These are phyloP conservation scores for Yamadazyma diospyri DNA, from an alignment of 1,139 yeast genomes.

Conservation along the genomic window DNA sequence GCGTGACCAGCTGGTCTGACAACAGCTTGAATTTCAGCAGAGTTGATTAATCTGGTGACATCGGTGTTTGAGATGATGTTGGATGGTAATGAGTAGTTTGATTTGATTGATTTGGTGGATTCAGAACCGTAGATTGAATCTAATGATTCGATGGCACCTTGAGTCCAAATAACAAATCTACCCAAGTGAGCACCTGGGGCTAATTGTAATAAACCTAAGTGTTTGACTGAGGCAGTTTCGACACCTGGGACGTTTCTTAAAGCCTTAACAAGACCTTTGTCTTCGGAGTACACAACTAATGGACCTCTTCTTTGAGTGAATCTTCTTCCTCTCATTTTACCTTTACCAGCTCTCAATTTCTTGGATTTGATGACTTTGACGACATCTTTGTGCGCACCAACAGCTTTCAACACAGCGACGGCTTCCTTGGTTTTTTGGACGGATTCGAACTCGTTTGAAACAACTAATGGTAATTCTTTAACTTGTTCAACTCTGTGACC, in stretches of 20 bases:
- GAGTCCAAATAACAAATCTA: conserved; percentile 99
- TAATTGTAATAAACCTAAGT: conserved; percentile 94
- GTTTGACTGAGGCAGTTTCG: conserved; percentile 90
- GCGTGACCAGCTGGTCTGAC: conserved; percentile 96
- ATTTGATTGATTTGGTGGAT: conserved; percentile 77
- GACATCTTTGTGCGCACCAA: conserved; percentile 98
- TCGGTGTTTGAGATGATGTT: conserved; percentile 96
- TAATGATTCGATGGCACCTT: conserved; percentile 94
- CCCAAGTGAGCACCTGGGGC: conserved; percentile 99
- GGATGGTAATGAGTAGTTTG: conserved; percentile 88
- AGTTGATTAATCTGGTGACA: conserved; percentile 96
- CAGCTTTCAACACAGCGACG: conserved; percentile 94
- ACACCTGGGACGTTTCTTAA: conserved; percentile 99
- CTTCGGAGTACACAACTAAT: conserved; percentile 95
- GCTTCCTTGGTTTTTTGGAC: conserved; percentile 98
- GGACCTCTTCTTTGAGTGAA: conserved; percentile 99
- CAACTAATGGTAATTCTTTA: conserved; percentile 98
- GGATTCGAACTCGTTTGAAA: conserved; percentile 88
- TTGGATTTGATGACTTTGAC: conserved; percentile 97
- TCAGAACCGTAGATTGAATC: conserved; percentile 98
- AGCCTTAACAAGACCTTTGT: conserved; percentile 97
- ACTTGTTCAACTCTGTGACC: conserved; percentile 99
- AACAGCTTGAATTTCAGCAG: conserved; percentile 97
- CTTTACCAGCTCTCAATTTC: conserved; percentile 99
- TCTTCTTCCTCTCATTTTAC: conserved; percentile 99